Evolutionary conservation across 1,139 yeast species (phyloP), one percentile per base, ranked within the genome.

Genomic region (Komagataea norvegica): DNA sequence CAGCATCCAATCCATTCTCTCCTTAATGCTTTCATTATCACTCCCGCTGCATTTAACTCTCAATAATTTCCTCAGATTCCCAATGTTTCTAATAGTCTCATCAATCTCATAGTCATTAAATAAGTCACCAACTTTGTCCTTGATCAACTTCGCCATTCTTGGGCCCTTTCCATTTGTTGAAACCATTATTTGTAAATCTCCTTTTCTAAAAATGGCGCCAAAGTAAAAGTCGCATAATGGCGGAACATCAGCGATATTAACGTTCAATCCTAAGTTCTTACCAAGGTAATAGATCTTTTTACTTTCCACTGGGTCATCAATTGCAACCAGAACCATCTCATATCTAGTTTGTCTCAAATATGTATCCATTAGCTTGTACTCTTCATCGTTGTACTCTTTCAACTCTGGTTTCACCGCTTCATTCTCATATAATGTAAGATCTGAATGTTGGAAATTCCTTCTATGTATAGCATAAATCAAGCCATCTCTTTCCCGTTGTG

Each of bases 141-240:
- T 76, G 40, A 86, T 73, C 34, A 81, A 59, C 43, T 73, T 70
- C 39, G 88, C 82, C 46, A 86, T 69, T 34, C 94, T 61, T 0
- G 95, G 95, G 1, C 89, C 81, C 50, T 79, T 76, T 8, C 95
- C 95, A 55, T 84, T 84, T 16, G 95, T 84, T 24, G 87, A 77
- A 8, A 86, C 81, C 88, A 86, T 81, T 24, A 86, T 72, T 55
- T 84, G 94, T 35, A 86, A 63, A 19, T 79, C 77, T n/a, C 88
- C 94, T 45, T 75, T 76, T 52, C 84, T 72, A 55, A 77, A 78
- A 68, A 82, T 79, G 20, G 89, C 76, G 1, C 95, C 95, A 59
- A 85, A 86, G 62, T 84, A 86, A 57, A 84, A 86, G 57, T 86
- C 95, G 62, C 95, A 86, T 45, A 79, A 63, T 13, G 75, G 73